Conservation (phyloP, 768 basidiomycete genomes). For the Lentinula boryana region DNA sequence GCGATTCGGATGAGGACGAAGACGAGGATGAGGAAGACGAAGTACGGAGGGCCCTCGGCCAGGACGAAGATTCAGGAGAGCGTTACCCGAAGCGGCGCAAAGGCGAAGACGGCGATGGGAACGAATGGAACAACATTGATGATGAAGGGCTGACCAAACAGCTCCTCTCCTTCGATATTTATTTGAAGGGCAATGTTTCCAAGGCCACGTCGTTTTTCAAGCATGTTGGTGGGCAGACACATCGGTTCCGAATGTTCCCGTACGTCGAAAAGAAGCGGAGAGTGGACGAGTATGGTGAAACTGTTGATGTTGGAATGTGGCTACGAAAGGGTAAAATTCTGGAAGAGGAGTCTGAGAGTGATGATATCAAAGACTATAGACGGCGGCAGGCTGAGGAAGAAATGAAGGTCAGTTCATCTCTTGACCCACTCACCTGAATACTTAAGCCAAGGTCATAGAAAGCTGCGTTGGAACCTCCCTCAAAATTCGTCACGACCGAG, state of each 20-base stretch:
- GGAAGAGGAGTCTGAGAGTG: slow-evolving; percentile 84
- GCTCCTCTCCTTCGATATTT: slow-evolving; percentile 89
- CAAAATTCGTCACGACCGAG: slow-evolving; percentile 77
- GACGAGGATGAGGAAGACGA: slow-evolving; percentile 63
- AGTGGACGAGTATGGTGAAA: slow-evolving; percentile 95
- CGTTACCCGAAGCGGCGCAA: slow-evolving; percentile 30
- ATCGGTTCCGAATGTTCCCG: slow-evolving; percentile 95
- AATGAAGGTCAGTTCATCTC: slow-evolving; percentile 49
- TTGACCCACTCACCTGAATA: neutral
- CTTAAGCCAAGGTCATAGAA: slow-evolving; percentile 39
- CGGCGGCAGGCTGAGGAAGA: slow-evolving; percentile 73
- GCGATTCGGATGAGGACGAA: slow-evolving; percentile 66
- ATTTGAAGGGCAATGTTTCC: slow-evolving; percentile 92
- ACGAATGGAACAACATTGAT: slow-evolving; percentile 68
- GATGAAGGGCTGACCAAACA: slow-evolving; percentile 74
- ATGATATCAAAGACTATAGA: slow-evolving; percentile 72
- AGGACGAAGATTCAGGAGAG: slow-evolving; percentile 29
- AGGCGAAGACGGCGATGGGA: slow-evolving; percentile 43
- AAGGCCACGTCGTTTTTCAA: slow-evolving; percentile 87
- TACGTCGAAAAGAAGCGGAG: slow-evolving; percentile 88
- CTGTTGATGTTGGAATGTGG: slow-evolving; percentile 95
- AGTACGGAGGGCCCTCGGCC: slow-evolving; percentile 49
- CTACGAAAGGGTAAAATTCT: slow-evolving; percentile 84
- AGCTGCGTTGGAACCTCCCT: slow-evolving; percentile 78
- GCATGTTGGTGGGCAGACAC: slow-evolving; percentile 58